Evolutionary conservation across 371 early-diverging fungal genomes (phyloP).

Genomic region (Amoeboaphelidium occidentale): DNA sequence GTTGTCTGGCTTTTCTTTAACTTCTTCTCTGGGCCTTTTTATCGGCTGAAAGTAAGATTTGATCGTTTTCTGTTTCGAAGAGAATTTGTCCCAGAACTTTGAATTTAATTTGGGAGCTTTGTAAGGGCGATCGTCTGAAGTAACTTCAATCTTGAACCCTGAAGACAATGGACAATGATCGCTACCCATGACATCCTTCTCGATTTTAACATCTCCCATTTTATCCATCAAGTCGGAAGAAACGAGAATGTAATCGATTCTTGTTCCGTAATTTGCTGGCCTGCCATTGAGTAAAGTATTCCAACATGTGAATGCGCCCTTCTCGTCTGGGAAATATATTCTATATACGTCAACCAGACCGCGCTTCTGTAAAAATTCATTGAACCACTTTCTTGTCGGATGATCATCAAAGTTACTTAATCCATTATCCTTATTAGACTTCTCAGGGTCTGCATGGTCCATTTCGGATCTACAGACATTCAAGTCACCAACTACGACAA

Average conservation of each 20-base stretch:
- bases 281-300: slow-evolving; percentile 19
- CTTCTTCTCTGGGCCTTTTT: no score
- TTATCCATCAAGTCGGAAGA: slow-evolving; percentile 24
- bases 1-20: no score
- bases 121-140: no score
- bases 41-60: no score
- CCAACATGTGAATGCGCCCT: slow-evolving; percentile 35
- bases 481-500: slow-evolving; percentile 51
- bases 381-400: slow-evolving; percentile 41
- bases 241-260: slow-evolving; percentile 58
- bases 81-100: no score
- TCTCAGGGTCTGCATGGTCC: slow-evolving; percentile 52
- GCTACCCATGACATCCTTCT: slow-evolving; percentile 39
- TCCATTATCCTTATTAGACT: slow-evolving; percentile 24
- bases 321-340: slow-evolving; percentile 10
- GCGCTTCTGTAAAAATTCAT: slow-evolving; percentile 16
- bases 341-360: slow-evolving; percentile 19
- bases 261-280: slow-evolving; percentile 31
- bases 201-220: slow-evolving; percentile 29
- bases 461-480: slow-evolving; percentile 39
- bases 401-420: slow-evolving; percentile 32
- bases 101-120: no score
- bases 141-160: slow-evolving; percentile 21
- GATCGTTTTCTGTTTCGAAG: no score
- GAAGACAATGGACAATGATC: slow-evolving; percentile 69